phyloP scores from a whole-genome alignment of 495 filamentous ascomycete genomes.

The Hypoxylon rickii region DNA sequence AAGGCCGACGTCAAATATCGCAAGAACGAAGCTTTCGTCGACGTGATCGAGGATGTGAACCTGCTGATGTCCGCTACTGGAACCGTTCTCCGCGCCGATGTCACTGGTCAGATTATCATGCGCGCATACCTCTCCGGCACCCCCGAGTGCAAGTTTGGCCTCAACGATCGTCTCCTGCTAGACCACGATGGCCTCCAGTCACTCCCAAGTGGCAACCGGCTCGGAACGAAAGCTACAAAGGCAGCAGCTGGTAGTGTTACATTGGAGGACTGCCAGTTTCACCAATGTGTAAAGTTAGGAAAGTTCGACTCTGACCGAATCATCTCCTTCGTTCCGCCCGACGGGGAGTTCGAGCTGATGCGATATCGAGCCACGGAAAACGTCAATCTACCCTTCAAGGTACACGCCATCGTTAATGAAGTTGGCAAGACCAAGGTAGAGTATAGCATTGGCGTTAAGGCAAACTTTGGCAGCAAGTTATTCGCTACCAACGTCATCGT shows the following conservation, averaged over 20 bases:
- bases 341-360: slow-evolving; percentile 99
- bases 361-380: slow-evolving; percentile 99
- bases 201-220: slow-evolving; percentile 69
- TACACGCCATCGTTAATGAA: slow-evolving; percentile 98
- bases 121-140: slow-evolving; percentile 96
- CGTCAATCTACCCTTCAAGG: slow-evolving; percentile 98
- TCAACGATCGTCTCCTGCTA: slow-evolving; percentile 93
- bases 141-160: slow-evolving; percentile 98
- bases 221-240: slow-evolving; percentile 84
- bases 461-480: slow-evolving; percentile 94
- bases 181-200: slow-evolving; percentile 73
- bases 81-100: slow-evolving; percentile 93
- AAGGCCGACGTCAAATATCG: slow-evolving; percentile 97
- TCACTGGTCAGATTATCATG: slow-evolving; percentile 98
- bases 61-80: slow-evolving; percentile 97
- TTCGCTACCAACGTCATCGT: slow-evolving; percentile 98
- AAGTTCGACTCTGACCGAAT: slow-evolving; percentile 98
- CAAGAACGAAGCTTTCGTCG: slow-evolving; percentile 99
- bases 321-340: slow-evolving; percentile 96
- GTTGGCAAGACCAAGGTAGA: slow-evolving; percentile 97
- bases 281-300: slow-evolving; percentile 97
- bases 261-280: slow-evolving; percentile 97
- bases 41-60: slow-evolving; percentile 99
- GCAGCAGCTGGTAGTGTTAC: slow-evolving; percentile 96
- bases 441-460: slow-evolving; percentile 95